Conservation (phyloP, 2,329 filamentous ascomycete species). For the Bipolaris oryzae region DNA sequence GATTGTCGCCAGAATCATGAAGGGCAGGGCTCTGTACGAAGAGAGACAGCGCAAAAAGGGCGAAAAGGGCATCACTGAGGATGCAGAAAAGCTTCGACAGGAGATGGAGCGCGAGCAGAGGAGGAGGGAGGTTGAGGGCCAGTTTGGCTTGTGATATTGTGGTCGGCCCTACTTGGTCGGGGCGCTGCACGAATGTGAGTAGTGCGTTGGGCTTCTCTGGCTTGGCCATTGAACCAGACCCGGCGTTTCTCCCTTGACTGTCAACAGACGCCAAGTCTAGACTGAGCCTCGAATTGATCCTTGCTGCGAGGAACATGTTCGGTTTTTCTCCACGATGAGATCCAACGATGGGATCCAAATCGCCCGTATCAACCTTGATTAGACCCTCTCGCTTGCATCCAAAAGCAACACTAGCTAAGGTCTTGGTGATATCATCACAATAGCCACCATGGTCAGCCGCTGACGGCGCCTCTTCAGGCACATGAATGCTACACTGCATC, state of each 20-base stretch:
- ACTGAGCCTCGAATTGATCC: not conserved
- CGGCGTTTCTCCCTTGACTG: not conserved
- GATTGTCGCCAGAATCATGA: conserved; percentile 89
- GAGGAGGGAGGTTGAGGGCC: conserved; percentile 49
- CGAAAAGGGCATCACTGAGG: conserved; percentile 80
- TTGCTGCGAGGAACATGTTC: not conserved
- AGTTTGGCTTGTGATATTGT: conserved; percentile 39
- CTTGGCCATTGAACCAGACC: no score
- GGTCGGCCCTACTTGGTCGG: not conserved
- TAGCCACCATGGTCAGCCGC: no score
- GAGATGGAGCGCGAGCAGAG: conserved; percentile 46
- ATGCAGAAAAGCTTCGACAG: conserved; percentile 49
- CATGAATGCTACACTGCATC: no score
- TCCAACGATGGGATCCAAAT: no score
- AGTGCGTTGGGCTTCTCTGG: not conserved
- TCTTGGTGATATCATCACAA: no score
- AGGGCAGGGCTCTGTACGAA: conserved; percentile 85
- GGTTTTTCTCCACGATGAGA: no score
- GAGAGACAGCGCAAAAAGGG: conserved; percentile 89
- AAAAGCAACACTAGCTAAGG: no score
- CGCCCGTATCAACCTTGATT: no score
- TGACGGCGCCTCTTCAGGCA: no score
- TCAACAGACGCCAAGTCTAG: not conserved
- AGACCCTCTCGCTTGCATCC: no score
- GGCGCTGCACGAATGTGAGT: not conserved